A percentile compares a stretch with the other conserved stretches of the same genome.
Conservation (phyloP, 2,329 filamentous ascomycete species). For the Xylariaceae sp. region DNA sequence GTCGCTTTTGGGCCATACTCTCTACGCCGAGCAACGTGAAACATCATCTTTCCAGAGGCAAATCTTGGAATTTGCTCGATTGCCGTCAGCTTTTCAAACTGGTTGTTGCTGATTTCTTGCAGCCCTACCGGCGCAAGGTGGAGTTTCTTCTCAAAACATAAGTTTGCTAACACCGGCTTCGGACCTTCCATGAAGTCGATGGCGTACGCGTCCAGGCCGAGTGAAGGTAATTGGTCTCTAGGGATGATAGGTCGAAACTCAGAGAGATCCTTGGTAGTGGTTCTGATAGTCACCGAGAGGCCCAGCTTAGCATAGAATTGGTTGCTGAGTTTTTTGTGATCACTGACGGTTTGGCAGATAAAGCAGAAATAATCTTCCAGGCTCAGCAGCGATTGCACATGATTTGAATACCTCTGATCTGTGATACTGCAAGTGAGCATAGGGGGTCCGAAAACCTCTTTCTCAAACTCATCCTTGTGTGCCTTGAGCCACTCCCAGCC, state of each 20-base stretch:
- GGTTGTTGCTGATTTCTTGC: conserved; percentile 59
- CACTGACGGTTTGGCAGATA: conserved; percentile 69
- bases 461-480: conserved; percentile 66
- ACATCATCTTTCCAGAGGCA: conserved; percentile 63
- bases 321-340: conserved; percentile 69
- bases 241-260: conserved; percentile 54
- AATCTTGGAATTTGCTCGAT: conserved; percentile 60
- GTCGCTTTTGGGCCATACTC: conserved; percentile 77
- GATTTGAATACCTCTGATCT: conserved; percentile 60
- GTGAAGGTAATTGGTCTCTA: conserved; percentile 46
- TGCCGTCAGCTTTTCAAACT: conserved; percentile 62
- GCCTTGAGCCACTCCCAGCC: conserved; percentile 81
- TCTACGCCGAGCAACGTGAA: conserved; percentile 63
- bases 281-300: conserved; percentile 70
- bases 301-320: conserved; percentile 60
- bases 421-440: conserved; percentile 77
- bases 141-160: conserved; percentile 70
- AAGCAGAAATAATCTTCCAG: conserved; percentile 59
- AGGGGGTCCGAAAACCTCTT: conserved; percentile 75
- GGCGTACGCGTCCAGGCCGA: conserved; percentile 77
- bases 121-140: conserved; percentile 65
- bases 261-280: conserved; percentile 50
- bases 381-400: conserved; percentile 50
- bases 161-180: conserved; percentile 77
- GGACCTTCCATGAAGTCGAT: conserved; percentile 78